Evolutionary conservation across 352 stramenopile species (phyloP), one percentile per base, ranked within the genome.

Genomic region (Thraustochytrium striatum): DNA sequence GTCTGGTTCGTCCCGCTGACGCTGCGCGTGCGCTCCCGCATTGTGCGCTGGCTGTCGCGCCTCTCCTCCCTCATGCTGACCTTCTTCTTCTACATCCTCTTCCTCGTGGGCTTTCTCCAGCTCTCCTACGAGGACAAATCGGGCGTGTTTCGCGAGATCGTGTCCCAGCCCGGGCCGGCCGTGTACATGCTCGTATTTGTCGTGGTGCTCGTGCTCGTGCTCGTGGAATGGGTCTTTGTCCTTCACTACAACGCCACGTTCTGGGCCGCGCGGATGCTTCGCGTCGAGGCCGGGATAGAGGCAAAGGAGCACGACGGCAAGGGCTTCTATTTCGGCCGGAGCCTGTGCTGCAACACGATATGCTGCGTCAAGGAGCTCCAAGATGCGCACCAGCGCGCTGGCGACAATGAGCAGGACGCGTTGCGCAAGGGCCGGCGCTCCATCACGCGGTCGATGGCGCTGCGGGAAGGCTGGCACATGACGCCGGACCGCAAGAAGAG

Each of bases 11-110:
- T 30, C 44, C 32, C 43, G 32, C 41, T 75, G 2, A 30, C 43
- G 21, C 41, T 75, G 11, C 44, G 52, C 28, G 35, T 30, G 52
- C 65, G 65, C 16, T 75, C 65, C 2, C 65, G 65, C 21, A 75
- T 75, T 32, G 1, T 75, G 50, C 65, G 65, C 65, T 75, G 65
- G 65, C 33, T 75, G 1, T 75, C 65, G 41, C 65, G 65, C 30
- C 52, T 75, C 32, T 39, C 41, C 9, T 55, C 65, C 65, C 11
- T 75, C 33, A 30, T 7, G 41, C 39, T 75, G 41, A 55, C 30
- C 50, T 75, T 75, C 36, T 75, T 75, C 50, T 75, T 75, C 35
- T 62, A 61, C 28, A 61, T 75, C 30, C 25, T 75, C n/a, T 61
- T 70, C 32, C 44, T 75, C 0, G 52, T 43, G 30, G 43, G 41